phyloP scores from a whole-genome alignment of 306 rosid species.

The Fragaria ananassa region DNA sequence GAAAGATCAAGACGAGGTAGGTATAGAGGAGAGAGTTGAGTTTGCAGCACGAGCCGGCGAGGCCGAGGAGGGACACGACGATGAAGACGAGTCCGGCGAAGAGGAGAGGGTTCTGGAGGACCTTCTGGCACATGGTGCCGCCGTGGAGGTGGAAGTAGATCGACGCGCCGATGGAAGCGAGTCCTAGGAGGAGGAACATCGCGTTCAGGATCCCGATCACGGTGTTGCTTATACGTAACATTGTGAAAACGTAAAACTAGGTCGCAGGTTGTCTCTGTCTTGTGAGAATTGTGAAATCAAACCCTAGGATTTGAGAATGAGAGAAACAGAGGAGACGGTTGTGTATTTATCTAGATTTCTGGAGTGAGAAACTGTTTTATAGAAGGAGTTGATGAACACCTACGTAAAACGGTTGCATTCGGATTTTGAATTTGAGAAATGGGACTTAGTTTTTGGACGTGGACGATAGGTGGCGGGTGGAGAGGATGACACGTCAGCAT shows the following conservation, averaged over 20 bases:
- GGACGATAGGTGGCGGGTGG: neutral
- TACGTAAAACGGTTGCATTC: conserved; percentile 8
- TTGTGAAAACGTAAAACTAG: neutral
- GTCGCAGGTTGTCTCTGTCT: neutral
- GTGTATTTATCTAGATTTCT: neutral
- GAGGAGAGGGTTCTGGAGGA: conserved; percentile 55
- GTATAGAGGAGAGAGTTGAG: conserved; percentile 45
- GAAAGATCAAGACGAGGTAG: conserved; percentile 46
- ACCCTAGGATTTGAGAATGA: neutral
- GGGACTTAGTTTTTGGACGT: neutral
- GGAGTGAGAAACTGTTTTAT: conserved; percentile 6
- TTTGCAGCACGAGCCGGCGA: conserved; percentile 52
- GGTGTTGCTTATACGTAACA: conserved; percentile 64
- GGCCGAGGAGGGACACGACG: conserved; percentile 51
- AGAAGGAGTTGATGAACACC: conserved; percentile 9
- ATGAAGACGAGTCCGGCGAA: conserved; percentile 41
- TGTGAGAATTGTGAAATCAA: neutral
- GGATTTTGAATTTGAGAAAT: neutral
- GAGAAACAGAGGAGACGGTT: neutral
- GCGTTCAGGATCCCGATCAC: conserved; percentile 53
- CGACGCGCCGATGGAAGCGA: conserved; percentile 39
- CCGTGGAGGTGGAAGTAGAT: conserved; percentile 41
- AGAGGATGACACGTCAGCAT: neutral
- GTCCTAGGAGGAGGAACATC: conserved; percentile 44
- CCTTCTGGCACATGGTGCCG: conserved; percentile 54